Conservation (phyloP, 371 early-diverging fungal genomes). For the Mortierella sp. region DNA sequence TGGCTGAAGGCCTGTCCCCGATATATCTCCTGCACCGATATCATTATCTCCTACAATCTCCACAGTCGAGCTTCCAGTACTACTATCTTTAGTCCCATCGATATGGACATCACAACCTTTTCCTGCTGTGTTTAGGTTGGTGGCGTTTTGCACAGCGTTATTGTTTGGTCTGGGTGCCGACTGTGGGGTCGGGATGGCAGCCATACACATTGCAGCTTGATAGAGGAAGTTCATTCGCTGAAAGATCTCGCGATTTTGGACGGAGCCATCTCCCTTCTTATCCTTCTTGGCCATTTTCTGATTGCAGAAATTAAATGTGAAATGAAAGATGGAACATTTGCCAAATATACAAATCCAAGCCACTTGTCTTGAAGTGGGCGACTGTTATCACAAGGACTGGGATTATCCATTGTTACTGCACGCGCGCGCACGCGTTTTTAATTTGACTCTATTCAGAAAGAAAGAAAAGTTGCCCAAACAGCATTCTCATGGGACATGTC, state of each 20-base stretch:
- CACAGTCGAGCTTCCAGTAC: not conserved
- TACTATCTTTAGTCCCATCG: not conserved
- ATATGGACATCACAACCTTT: not conserved
- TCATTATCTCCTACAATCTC: not conserved
- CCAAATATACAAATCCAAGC: conserved; percentile 3
- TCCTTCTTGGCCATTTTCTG: conserved; percentile 51
- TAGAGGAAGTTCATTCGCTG: conserved; percentile 56
- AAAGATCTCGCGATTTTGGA: conserved; percentile 50
- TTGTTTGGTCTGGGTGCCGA: not conserved
- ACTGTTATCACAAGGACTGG: not conserved
- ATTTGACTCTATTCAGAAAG: not conserved
- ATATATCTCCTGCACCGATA: not conserved
- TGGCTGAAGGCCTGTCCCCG: not conserved
- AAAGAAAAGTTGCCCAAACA: too few species aligned
- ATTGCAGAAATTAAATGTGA: not conserved
- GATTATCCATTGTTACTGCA: not conserved
- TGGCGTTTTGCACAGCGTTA: not conserved
- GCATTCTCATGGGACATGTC: conserved; percentile 18
- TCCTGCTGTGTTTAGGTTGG: not conserved
- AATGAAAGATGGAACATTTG: conserved; percentile 7
- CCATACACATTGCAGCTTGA: conserved; percentile 55
- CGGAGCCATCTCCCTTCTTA: conserved; percentile 43
- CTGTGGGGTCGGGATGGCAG: conserved; percentile 31
- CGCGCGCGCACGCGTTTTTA: conserved; percentile 2
- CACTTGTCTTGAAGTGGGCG: not conserved